These are phyloP conservation scores for Trichocladium antarcticum DNA, from an alignment of 495 filamentous ascomycete species.

Conservation along the genomic window DNA sequence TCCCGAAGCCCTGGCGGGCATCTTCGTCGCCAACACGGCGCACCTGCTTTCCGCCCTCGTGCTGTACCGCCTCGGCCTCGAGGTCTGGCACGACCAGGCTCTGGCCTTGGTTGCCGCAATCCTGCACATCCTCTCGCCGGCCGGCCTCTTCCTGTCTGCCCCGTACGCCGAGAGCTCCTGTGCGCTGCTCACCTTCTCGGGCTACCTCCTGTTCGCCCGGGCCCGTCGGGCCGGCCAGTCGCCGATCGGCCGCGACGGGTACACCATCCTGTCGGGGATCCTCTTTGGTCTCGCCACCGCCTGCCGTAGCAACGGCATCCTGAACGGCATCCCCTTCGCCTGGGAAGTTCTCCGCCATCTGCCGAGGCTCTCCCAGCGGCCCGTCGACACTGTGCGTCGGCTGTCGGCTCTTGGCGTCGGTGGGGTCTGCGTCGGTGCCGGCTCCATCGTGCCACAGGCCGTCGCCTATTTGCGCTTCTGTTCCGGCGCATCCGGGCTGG, in stretches of 20 bases:
- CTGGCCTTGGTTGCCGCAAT: conserved; percentile 56
- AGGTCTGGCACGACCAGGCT: conserved; percentile 30
- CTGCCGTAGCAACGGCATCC: conserved; percentile 75
- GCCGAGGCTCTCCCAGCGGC: conserved; percentile 24
- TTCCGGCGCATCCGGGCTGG: conserved; percentile 15
- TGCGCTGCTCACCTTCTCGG: conserved; percentile 64
- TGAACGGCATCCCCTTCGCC: conserved; percentile 58
- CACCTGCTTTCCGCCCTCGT: conserved; percentile 66
- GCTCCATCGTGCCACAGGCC: conserved; percentile 60
- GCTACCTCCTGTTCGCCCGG: conserved; percentile 57
- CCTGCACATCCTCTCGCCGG: conserved; percentile 75
- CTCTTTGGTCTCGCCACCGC: conserved; percentile 63
- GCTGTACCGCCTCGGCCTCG: conserved; percentile 49
- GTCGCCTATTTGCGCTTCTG: conserved; percentile 70
- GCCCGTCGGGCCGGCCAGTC: conserved; percentile 28
- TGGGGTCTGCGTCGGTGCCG: conserved; percentile 54
- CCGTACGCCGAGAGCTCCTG: conserved; percentile 77
- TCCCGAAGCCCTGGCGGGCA: conserved; percentile 38
- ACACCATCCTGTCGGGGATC: conserved; percentile 47
- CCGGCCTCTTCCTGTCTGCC: conserved; percentile 79
- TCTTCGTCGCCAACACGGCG: conserved; percentile 55
- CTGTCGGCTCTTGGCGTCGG: conserved; percentile 48
- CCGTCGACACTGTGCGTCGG: conserved; percentile 31
- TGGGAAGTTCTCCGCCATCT: conserved; percentile 40
- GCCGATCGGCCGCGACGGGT: conserved; percentile 28